These are phyloP conservation scores for Exophiala spinifera DNA, from an alignment of 2,329 filamentous ascomycete genomes.

Conservation along the genomic window DNA sequence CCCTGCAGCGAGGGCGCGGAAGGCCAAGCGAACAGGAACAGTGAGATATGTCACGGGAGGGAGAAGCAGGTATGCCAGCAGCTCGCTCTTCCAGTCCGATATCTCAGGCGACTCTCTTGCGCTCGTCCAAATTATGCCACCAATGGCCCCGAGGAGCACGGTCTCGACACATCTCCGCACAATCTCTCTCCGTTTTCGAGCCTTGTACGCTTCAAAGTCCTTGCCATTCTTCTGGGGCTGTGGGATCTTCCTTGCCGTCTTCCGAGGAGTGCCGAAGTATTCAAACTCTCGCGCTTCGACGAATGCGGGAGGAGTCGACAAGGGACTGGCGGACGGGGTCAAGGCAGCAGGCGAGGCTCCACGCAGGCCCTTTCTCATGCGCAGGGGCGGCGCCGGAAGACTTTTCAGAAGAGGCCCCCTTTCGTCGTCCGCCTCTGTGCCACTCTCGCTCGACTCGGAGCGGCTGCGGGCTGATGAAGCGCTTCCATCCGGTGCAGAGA, in stretches of 20 bases:
- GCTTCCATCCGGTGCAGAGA: slow-evolving; percentile 8
- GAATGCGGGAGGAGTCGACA: slow-evolving; percentile 27
- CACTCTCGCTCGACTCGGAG: slow-evolving; percentile 71
- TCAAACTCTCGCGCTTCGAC: slow-evolving; percentile 16
- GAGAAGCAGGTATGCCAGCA: slow-evolving; percentile 16
- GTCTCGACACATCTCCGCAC: slow-evolving; percentile 53
- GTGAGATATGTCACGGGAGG: slow-evolving; percentile 21
- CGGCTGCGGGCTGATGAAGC: slow-evolving; percentile 32
- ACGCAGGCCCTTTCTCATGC: slow-evolving; percentile 74
- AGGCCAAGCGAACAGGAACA: slow-evolving; percentile 23
- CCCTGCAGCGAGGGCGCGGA: slow-evolving; percentile 10
- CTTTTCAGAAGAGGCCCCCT: slow-evolving; percentile 72
- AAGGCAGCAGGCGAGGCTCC: slow-evolving; percentile 28
- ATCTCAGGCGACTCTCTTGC: slow-evolving; percentile 8
- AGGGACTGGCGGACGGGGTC: slow-evolving; percentile 24
- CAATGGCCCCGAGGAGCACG: slow-evolving; percentile 52
- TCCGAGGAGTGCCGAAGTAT: slow-evolving; percentile 16
- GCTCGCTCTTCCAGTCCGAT: slow-evolving; percentile 19
- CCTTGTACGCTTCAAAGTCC: slow-evolving; percentile 30
- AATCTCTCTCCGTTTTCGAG: slow-evolving; percentile 41
- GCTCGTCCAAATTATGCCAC: slow-evolving; percentile 29
- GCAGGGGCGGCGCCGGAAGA: slow-evolving; percentile 71
- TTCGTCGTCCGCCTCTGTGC: slow-evolving; percentile 93
- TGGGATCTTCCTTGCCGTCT: slow-evolving; percentile 11
- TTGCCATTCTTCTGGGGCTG: slow-evolving; percentile 4